phyloP scores from a whole-genome alignment of 129 eudicot genomes.

The Smallanthus sonchifolius region DNA sequence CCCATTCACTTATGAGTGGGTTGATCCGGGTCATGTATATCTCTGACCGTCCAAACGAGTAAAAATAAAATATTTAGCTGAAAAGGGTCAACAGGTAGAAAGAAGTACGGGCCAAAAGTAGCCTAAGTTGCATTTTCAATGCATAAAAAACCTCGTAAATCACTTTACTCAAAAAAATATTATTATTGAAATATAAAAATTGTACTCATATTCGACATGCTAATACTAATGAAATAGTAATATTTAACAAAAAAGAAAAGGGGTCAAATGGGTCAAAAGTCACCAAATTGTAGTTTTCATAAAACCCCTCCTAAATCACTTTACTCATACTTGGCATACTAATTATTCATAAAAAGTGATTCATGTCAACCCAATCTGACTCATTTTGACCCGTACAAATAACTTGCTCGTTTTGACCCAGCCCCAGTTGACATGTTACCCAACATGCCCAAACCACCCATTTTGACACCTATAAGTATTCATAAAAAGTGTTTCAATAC shows the following conservation, averaged over 20 bases:
- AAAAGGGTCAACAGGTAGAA: neutral
- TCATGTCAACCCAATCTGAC: neutral
- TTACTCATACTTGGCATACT: neutral
- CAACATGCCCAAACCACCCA: neutral
- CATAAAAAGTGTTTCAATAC: neutral
- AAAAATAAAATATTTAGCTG: neutral
- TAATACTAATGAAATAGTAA: neutral
- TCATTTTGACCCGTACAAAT: neutral
- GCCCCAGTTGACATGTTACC: neutral
- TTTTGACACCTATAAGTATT: neutral
- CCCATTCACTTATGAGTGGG: neutral
- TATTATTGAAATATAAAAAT: neutral
- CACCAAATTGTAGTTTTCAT: neutral
- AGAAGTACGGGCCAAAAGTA: neutral
- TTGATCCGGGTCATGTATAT: neutral
- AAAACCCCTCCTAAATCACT: neutral
- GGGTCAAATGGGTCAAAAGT: neutral
- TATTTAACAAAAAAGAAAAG: neutral
- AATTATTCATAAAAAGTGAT: neutral
- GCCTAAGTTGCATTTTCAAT: neutral
- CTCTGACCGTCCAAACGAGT: neutral
- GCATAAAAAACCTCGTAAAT: neutral
- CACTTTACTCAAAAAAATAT: neutral
- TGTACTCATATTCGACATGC: neutral
- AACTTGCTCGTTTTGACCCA: neutral